Percentiles rank a stretch among this genome's conserved stretches.
phyloP scores from a whole-genome alignment of 257 asterid genomes.

The Salvia hispanica region DNA sequence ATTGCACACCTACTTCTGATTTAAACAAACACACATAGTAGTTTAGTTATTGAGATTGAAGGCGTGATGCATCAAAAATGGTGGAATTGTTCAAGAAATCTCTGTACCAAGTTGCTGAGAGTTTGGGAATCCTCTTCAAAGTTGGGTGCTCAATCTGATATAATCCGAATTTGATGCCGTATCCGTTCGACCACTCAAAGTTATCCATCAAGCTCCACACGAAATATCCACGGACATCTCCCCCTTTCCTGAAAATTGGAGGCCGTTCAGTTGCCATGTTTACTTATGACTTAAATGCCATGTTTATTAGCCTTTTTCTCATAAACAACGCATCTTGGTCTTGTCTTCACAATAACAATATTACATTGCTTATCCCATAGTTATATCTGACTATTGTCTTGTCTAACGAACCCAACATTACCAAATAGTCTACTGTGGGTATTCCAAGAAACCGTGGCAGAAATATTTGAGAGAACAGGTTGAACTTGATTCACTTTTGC shows the following conservation, averaged over 20 bases:
- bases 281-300: too few relatives aligned
- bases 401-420: too few relatives aligned
- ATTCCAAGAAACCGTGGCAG: neutral
- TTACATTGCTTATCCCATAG: too few relatives aligned
- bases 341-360: too few relatives aligned
- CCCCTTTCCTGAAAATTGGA: conserved; percentile 47
- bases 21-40: neutral
- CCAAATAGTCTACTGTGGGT: neutral
- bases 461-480: too few relatives aligned
- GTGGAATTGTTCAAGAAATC: conserved; percentile 48
- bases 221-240: conserved; percentile 72
- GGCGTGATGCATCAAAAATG: neutral
- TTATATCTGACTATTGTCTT: too few relatives aligned
- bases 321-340: too few relatives aligned
- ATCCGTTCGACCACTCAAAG: conserved; percentile 70
- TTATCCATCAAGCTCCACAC: conserved; percentile 77
- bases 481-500: too few relatives aligned
- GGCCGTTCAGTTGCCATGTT: neutral
- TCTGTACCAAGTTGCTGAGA: conserved; percentile 65
- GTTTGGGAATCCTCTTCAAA: conserved; percentile 55
- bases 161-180: conserved; percentile 50
- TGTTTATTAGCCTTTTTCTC: too few relatives aligned
- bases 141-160: conserved; percentile 45
- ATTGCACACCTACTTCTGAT: too few relatives aligned
- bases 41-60: conserved; percentile 16